Evolutionary conservation across 2,329 filamentous ascomycete genomes (phyloP).

Genomic region (Fusarium sp.): DNA sequence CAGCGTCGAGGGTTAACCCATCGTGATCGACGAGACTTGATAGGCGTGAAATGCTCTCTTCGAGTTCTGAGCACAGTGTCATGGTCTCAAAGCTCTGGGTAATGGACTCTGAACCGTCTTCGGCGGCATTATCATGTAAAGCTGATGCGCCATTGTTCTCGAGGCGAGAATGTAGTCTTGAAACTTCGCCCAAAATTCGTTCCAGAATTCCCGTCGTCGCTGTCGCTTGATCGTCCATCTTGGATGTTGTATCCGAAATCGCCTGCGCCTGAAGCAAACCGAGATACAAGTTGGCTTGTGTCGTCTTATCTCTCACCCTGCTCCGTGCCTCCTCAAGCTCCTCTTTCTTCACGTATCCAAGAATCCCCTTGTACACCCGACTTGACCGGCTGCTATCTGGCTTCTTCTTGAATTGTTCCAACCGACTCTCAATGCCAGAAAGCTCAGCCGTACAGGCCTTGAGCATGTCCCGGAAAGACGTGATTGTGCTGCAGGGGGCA

Average conservation of each 20-base stretch:
- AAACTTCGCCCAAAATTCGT: slow-evolving; percentile 12
- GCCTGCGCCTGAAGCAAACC: slow-evolving; percentile 23
- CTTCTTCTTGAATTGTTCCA: not conserved
- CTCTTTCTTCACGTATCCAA: slow-evolving; percentile 20
- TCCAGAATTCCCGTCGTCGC: slow-evolving; percentile 12
- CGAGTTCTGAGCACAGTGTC: slow-evolving; percentile 16
- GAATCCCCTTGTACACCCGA: not conserved
- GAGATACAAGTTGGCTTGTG: slow-evolving; percentile 21
- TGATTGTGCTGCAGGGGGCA: not conserved
- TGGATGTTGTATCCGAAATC: slow-evolving; percentile 8
- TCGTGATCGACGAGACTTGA: slow-evolving; percentile 8
- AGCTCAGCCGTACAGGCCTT: not conserved
- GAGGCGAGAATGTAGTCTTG: slow-evolving; percentile 4
- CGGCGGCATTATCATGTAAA: not conserved
- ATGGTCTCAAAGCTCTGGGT: not conserved
- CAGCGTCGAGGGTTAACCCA: slow-evolving; percentile 12
- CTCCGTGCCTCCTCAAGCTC: slow-evolving; percentile 12
- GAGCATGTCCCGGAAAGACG: slow-evolving; percentile 2
- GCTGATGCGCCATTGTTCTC: not conserved
- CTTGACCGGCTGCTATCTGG: not conserved
- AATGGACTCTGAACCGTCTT: not conserved
- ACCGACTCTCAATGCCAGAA: not conserved
- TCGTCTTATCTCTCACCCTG: slow-evolving; percentile 18
- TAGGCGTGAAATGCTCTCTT: slow-evolving; percentile 18
- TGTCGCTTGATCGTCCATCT: slow-evolving; percentile 2